Base-by-base conservation (phyloP, 2,329 filamentous ascomycete genomes). In the Simplicillium sp. region DNA sequence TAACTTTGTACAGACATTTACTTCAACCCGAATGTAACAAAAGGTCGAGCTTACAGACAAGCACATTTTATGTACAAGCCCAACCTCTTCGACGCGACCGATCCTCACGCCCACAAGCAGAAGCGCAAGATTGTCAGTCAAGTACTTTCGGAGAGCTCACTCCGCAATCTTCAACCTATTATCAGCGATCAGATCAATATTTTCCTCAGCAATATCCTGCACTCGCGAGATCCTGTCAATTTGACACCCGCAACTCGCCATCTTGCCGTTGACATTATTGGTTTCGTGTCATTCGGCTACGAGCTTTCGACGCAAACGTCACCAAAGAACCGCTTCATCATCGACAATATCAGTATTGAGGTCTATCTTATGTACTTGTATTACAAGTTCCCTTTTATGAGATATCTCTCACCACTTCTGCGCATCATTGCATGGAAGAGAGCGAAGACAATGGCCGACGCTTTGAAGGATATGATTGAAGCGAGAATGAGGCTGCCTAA, bases 181-280 rank as follows among this genome's bases (percentile, higher is more conserved):
- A 47, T 50, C 44, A 28, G 2, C 4, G 11, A 13, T 2, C 34
- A 50, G 18, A 39, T 47, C 13, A 29, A 48, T 15, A 39, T 48
- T 14, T 47, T 50, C 35, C 16, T 50, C 11, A 32, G 29, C 4
- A 35, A 46, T 8, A 16, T 48, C 8, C 37, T 47, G 1, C n/a
- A 28, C 2, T 36, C 11, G 11, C 18, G 18, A 1, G 12, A 36
- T 18, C 18, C 41, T 2, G 43, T 49, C 7, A 36, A 51, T 15
- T 48, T 51, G 46, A 39, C 47, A 3, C 28, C 32, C 11, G 18
- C 14, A 6, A 46, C 36, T 31, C 34, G 46, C 28, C 34, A 38
- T 7, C 43, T 51, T 4, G 40, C 37, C 2, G 34, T 46, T 3
- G 49, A 51, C 29, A 28, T 49, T 17, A 34, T 47, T 16, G 47